Base-by-base conservation (phyloP, 768 basidiomycete species). In the Suillus plorans region DNA sequence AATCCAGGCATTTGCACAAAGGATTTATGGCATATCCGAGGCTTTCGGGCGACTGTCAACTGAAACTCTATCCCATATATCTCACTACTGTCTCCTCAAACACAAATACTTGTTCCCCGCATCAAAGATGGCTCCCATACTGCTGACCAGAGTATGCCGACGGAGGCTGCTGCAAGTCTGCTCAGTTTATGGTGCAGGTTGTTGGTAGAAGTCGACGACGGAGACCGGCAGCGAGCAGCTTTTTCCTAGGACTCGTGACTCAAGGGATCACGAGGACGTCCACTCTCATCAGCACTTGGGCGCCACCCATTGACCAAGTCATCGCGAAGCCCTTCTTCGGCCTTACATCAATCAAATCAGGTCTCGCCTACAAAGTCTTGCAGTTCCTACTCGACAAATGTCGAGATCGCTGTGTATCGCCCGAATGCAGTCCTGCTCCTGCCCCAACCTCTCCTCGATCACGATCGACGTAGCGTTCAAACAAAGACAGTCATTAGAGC, bases 161-260 rank as follows among this genome's bases (percentile, higher is more conserved):
- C 64, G 73, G 63, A 71, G 10, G 62, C 84, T 14, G 79, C 74
- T 31, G 59, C 74, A 18, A 70, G 72, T 8, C 80, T 80, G 0
- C 81, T 84, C 8, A 76, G 74, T 61, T 71, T 86, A 31, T 86
- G 85, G 85, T 79, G 80, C 12, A 77, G 80, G 1, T 81, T 86
- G 5, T 67, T 42, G 14, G 59, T 74, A 37, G 60, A 64, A 22
- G 58, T 42, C 42, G 42, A 42, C 42, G 2, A 8, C 42, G 7
- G 10, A n/a, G 4, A 47, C 45, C n/a, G 10, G 45, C 45, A 47
- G 45, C 10, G 2, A 9, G 45, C 20, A n/a, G 45, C 10, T 12
- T n/a, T 47, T n/a, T 47, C 10, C 10, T 47, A n/a, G 5, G n/a
- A n/a, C 45, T 47, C 45, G 2, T n/a, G n/a, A n/a, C 45, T 47